Base-by-base conservation (phyloP, 75 land plant species). In the Pseudotsuga menziesii region DNA sequence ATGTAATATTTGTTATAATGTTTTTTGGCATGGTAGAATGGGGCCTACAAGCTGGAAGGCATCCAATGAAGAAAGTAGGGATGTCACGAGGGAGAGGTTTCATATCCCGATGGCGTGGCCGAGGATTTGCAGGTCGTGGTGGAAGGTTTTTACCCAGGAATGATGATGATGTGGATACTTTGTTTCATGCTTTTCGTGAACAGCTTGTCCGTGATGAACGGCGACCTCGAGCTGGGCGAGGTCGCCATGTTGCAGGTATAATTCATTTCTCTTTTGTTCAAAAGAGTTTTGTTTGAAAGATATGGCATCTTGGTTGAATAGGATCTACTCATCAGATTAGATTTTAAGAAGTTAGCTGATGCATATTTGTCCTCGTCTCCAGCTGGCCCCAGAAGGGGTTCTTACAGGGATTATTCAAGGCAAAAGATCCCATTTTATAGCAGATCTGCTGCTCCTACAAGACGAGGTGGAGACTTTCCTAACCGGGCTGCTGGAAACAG, bases 21-120 rank as follows among this genome's bases (percentile, higher is more conserved):
- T 27, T 39, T 81, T 48, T 13, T 61, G 75, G 27, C 41, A 29
- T 73, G 64, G 19, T 64, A 86, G 88, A 85, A 7, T 80, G 82
- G 59, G 78, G 82, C 41, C 74, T 81, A 76, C 81, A 78, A 5
- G 74, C 77, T 35, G 84, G 75, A 22, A 81, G 83, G 57, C 69
- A 56, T 66, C 71, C 71, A 76, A 78, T 76, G 25, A 57, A 72
- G 75, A 58, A 73, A 26, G 77, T 56, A 56, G 74, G 76, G 17
- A 83, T 87, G 25, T 71, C 76, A 35, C 80, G 78, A 20, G 85
- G 79, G 26, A 77, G 80, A 59, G 82, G 80, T 71, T 83, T 86
- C 35, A 26, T 74, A 57, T 76, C 77, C 19, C 79, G 76, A 72
- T 83, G 83, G 41, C 81, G 71, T 58, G 79, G 78, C n/a, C 82